Evolutionary conservation across 2,329 filamentous ascomycete species (phyloP), one percentile per base, ranked within the genome.

Genomic region (Pseudogymnoascus sp.): DNA sequence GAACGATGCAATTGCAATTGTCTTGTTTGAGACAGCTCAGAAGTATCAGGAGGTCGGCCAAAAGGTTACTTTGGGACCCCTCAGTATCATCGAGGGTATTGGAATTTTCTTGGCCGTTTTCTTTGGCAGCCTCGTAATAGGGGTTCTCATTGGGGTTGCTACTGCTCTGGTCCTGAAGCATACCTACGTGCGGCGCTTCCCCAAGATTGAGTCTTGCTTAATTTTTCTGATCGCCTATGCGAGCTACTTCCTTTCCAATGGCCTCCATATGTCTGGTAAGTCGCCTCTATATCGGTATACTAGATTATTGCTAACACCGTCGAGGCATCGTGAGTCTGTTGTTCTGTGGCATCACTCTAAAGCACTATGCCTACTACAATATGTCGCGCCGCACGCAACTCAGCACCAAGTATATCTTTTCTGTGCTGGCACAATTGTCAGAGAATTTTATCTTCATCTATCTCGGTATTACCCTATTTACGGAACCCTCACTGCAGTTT

Each of bases 371-470:
- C 66, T 99, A 99, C 78, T 97, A 97, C 82, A 99, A 99, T 79
- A 99, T 99, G 95, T 99, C 95, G 31, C 88, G 95, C 59, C 88
- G 95, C 65, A 97, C 95, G 1, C 95, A 99, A 74, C 87, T 99
- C 66, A 96, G 95, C 14, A 99, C 95, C 61, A 99, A 99, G 75
- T 99, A 96, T 77, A 83, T 97, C 63, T 99, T 99, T 78, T 91
- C 96, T 74, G 88, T 96, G 65, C 88, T 96, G 69, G 91, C 95
- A 3, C 95, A 99, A 75, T 78, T 99, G 52, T 96, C 93, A 0
- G 95, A 99, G 77, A 99, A 99, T 76, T 99, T 99, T 74, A 99
- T 99, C 76, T 99, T 99, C 79, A 99, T 99, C 75, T 99, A 99
- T 72, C 85, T 99, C 0, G 95, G 95, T 5, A 81, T 99, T 2